Conservation (phyloP, 805 yeast species). For the Kurtzmaniella fragi region DNA sequence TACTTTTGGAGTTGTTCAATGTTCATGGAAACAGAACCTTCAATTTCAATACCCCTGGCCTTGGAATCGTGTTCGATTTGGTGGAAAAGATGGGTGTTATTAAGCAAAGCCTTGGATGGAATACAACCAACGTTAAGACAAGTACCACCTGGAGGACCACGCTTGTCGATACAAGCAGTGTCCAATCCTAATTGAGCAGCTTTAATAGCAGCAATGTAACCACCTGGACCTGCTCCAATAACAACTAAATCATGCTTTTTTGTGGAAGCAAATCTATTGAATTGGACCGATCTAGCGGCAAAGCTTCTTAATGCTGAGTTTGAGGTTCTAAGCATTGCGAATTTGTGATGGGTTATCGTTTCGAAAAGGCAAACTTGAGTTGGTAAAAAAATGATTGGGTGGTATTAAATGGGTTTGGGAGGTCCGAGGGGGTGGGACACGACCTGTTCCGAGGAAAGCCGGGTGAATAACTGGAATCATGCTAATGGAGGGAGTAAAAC, state of each 20-base stretch:
- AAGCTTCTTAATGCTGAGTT: slow-evolving; percentile 1
- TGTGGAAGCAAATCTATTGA: slow-evolving; percentile 38
- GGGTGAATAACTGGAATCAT: too few relatives aligned
- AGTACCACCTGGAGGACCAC: slow-evolving; percentile 96
- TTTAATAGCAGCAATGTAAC: slow-evolving; percentile 97
- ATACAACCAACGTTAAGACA: slow-evolving; percentile 99
- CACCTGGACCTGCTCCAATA: slow-evolving; percentile 99
- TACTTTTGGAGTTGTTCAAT: slow-evolving; percentile 80
- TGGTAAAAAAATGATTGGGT: too few relatives aligned
- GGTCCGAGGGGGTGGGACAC: too few relatives aligned
- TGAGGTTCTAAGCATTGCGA: slow-evolving; percentile 17
- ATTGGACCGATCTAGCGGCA: slow-evolving; percentile 18
- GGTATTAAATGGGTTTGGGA: too few relatives aligned
- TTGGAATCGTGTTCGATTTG: slow-evolving; percentile 80
- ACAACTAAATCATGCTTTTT: slow-evolving; percentile 78
- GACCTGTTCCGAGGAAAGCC: too few relatives aligned
- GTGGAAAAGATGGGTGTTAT: slow-evolving; percentile 92
- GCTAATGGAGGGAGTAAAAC: too few relatives aligned
- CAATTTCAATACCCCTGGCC: slow-evolving; percentile 85
- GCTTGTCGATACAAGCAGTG: slow-evolving; percentile 95
- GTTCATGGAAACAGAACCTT: slow-evolving; percentile 67
- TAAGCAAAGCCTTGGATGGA: slow-evolving; percentile 92
- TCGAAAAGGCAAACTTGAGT: too few relatives aligned
- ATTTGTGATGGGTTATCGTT: background rate
- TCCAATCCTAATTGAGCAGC: slow-evolving; percentile 94